Base-by-base conservation (phyloP, 2,329 filamentous ascomycete genomes). In the Fusarium newnesense region DNA sequence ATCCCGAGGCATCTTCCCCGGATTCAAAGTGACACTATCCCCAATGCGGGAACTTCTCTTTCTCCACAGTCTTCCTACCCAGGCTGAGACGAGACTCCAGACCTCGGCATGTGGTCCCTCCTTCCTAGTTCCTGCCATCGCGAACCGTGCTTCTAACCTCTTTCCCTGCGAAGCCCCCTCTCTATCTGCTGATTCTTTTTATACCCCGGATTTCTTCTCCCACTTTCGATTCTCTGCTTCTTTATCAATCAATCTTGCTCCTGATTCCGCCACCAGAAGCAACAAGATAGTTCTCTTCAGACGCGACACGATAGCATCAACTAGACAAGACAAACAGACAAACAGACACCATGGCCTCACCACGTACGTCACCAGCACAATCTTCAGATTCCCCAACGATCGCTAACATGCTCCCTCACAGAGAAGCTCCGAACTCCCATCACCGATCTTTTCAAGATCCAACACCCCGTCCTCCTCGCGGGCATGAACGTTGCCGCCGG, bases 401-500 rank as follows among this genome's bases (percentile, higher is more conserved):
- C 63, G 63, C 72, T 76, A 56, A 77, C 62, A 24, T 18, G n/a
- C 26, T 28, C 32, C 39, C 24, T 44, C 15, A 46, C 72, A 83
- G 82, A 83, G 80, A 78, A 83, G 87, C 92, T 99, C 84, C 94
- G 94, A 80, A 99, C 96, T 60, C 91, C 94, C 76, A 88, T 95
- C 79, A 99, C 96, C 78, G 96, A 98, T 89, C 93, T 98, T 75
- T 93, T 99, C 85, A 94, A 94, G 88, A 98, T 99, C 90, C 94
- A 97, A 83, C 96, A 99, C 86, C 96, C 96, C 67, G 88, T 99
- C 81, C 87, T 99, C 80, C 92, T 99, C 72, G 96, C 96, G 78
- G 96, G 96, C 83, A 99, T 99, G 96, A 98, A 99, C 88, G 96
- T 98, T 73, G 96, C 96, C 64, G 96, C 96, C 68, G 96, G 96